phyloP scores from a whole-genome alignment of 129 eudicot species.

The Daucus carota region DH1_v3.0 NC_030381.2:49266001-49266500 shows the following conservation, averaged over 20 bases:
- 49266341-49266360: neutral
- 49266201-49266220: neutral
- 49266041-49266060: too few species aligned
- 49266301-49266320: neutral
- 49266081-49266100: neutral
- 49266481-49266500: neutral
- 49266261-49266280: neutral
- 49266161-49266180: neutral
- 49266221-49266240: neutral
- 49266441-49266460: neutral
- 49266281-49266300: neutral
- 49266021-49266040: too few species aligned
- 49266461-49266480: neutral
- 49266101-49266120: neutral
- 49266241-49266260: neutral
- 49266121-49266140: neutral
- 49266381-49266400: neutral
- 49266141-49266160: accelerated
- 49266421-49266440: neutral
- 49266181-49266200: neutral
- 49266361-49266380: neutral
- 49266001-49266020: too few species aligned
- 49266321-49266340: neutral
- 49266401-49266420: conserved; percentile 19
- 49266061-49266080: neutral